Base-by-base conservation (phyloP, 345 rosid species). In the Eucalyptus virginea region DNA sequence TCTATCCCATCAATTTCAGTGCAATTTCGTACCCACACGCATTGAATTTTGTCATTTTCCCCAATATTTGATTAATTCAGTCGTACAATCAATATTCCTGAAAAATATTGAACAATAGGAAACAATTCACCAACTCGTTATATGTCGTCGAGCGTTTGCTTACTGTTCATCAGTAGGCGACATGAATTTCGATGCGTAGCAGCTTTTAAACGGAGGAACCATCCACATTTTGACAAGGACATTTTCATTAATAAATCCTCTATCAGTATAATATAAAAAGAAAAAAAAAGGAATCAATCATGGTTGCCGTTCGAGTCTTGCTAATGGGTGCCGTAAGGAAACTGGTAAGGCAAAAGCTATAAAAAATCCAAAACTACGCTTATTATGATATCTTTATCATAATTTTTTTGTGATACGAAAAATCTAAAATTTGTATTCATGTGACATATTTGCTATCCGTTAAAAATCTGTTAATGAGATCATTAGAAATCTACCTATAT, bases 381-480 rank as follows among this genome's bases (percentile, higher is more conserved):
- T 21, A 52, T 52, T 21, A 52, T 21, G 58, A 21, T 2, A 52
- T 52, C 0, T 52, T 8, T 21, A 52, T 52, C 1, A 19, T 52
- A 3, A 3, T 21, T 52, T 52, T 52, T 21, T 52, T 2, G 24
- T 52, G 58, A 52, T 5, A 21, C 10, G 0, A 21, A 52, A 52
- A 52, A 21, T 52, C 0, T 52, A 21, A 52, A 52, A 8, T 52
- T 21, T 52, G 1, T 52, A 52, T 11, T 21, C 0, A 0, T 8
- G 58, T 52, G 9, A 21, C 26, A 3, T 52, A 52, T 52, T 52
- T 52, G 1, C 26, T 52, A 52, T 21, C 26, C 2, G 10, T 52
- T 52, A 52, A 52, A 52, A 52, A 52, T 52, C 5, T 3, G 1
- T 52, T 52, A 8, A 52, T 8, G 26, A 52, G 0, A 52, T 52